These are phyloP conservation scores for Mesembryanthemum crystallinum DNA, from an alignment of 148 eudicot genomes.

Conservation along the genomic window DNA sequence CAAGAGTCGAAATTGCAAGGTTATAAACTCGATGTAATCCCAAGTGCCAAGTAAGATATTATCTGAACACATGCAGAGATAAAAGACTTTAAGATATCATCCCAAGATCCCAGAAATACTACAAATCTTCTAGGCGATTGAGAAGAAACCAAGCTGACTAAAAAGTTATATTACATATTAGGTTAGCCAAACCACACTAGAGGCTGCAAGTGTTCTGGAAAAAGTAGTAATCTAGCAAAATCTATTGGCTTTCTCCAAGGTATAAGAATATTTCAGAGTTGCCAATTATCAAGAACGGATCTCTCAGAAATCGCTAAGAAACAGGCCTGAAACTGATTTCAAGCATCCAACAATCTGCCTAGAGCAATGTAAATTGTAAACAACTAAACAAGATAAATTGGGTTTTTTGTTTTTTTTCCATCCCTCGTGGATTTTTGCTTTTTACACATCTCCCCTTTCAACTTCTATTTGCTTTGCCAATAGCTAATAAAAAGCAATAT, in stretches of 20 bases:
- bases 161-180: not conserved
- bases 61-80: not conserved
- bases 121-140: too few species aligned
- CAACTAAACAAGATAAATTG: too few species aligned
- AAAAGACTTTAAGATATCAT: not conserved
- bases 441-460: not conserved
- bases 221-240: not conserved
- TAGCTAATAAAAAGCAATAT: not conserved
- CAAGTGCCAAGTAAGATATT: not conserved
- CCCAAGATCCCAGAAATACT: too few species aligned
- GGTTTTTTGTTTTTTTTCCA: too few species aligned
- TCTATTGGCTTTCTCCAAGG: not conserved
- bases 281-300: not conserved
- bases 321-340: not conserved
- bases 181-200: not conserved
- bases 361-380: not conserved
- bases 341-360: not conserved
- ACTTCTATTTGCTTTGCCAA: not conserved
- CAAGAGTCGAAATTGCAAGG: conserved; percentile 11
- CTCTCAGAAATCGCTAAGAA: not conserved
- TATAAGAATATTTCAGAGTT: not conserved
- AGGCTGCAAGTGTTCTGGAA: too few species aligned
- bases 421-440: not conserved
- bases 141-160: not conserved
- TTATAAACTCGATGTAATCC: not conserved